These are phyloP conservation scores for Calamus simplicifolius DNA, from an alignment of 176 grass and related monocot genomes.

Conservation along the genomic window DNA sequence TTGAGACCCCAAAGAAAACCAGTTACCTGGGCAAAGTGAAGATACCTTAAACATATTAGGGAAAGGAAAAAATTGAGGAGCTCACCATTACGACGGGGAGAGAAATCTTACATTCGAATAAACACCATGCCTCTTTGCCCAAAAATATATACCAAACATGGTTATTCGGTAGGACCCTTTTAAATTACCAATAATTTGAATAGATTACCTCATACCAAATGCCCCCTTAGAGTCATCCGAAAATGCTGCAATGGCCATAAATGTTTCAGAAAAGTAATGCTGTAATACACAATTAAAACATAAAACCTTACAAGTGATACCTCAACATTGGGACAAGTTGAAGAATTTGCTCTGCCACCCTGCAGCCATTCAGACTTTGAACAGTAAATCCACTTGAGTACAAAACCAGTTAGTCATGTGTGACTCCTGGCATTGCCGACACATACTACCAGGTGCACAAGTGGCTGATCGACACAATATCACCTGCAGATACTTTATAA, in stretches of 20 bases:
- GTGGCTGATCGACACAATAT: not conserved
- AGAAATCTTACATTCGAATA: slow-evolving; percentile 68
- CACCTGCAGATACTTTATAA: not conserved
- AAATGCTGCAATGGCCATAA: slow-evolving; percentile 47
- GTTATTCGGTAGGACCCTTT: too few species aligned
- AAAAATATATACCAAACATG: too few species aligned
- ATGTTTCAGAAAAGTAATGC: too few species aligned
- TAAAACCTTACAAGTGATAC: slow-evolving; percentile 16
- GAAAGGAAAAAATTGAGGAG: not conserved
- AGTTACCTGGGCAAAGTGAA: slow-evolving; percentile 49
- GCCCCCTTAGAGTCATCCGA: slow-evolving; percentile 60
- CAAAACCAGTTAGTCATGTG: too few species aligned
- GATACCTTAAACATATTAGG: not conserved
- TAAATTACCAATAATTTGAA: too few species aligned
- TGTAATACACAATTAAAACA: not conserved
- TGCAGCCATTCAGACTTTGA: slow-evolving; percentile 94
- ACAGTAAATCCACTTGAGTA: slow-evolving; percentile 27
- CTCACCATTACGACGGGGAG: not conserved
- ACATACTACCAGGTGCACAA: too few species aligned
- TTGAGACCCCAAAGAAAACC: slow-evolving; percentile 98
- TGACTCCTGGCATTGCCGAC: too few species aligned
- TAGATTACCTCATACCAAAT: too few species aligned
- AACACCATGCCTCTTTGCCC: slow-evolving; percentile 88
- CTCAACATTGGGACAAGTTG: slow-evolving; percentile 88
- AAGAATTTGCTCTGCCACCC: slow-evolving; percentile 93